phyloP scores from a whole-genome alignment of 1,139 yeast species.

The Debaryomyces fabryi region DNA sequence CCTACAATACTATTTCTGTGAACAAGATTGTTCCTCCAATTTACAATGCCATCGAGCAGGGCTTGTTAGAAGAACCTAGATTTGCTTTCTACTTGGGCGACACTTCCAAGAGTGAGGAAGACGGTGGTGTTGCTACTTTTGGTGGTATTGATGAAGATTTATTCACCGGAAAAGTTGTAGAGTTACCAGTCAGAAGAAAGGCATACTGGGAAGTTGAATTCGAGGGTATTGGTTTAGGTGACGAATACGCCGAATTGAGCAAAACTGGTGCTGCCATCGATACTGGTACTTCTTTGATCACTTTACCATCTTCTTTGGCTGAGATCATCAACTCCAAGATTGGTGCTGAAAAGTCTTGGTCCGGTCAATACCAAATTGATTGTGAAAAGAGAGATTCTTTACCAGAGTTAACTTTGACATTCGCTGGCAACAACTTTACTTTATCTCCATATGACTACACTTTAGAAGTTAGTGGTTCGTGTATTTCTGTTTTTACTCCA shows the following conservation, averaged over 20 bases:
- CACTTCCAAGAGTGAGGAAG: constrained; percentile 58
- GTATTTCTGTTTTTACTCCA: constrained; percentile 95
- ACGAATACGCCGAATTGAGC: constrained; percentile 80
- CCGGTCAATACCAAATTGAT: constrained; percentile 93
- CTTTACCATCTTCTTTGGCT: constrained; percentile 92
- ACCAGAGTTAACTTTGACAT: constrained; percentile 89
- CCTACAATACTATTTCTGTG: constrained; percentile 87
- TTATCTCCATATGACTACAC: constrained; percentile 88
- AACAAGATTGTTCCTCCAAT: constrained; percentile 89
- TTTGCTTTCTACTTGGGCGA: constrained; percentile 93
- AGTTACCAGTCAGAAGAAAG: constrained; percentile 98
- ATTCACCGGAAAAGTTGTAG: constrained; percentile 80
- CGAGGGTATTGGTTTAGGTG: constrained; percentile 87
- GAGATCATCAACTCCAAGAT: constrained; percentile 93
- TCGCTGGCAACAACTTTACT: constrained; percentile 89
- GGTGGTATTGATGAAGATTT: constrained; percentile 86
- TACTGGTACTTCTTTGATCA: constrained; percentile 95
- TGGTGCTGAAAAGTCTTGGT: constrained; percentile 96
- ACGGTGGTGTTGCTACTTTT: constrained; percentile 90
- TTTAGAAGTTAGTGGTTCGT: constrained; percentile 88
- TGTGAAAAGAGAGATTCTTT: constrained; percentile 79
- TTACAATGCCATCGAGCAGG: constrained; percentile 82
- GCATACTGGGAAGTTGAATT: constrained; percentile 99
- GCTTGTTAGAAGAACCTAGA: constrained; percentile 77
- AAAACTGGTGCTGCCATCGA: constrained; percentile 96